These are phyloP conservation scores for Phytophthora sp. DNA, from an alignment of 352 stramenopile species.

Conservation along the genomic window DNA sequence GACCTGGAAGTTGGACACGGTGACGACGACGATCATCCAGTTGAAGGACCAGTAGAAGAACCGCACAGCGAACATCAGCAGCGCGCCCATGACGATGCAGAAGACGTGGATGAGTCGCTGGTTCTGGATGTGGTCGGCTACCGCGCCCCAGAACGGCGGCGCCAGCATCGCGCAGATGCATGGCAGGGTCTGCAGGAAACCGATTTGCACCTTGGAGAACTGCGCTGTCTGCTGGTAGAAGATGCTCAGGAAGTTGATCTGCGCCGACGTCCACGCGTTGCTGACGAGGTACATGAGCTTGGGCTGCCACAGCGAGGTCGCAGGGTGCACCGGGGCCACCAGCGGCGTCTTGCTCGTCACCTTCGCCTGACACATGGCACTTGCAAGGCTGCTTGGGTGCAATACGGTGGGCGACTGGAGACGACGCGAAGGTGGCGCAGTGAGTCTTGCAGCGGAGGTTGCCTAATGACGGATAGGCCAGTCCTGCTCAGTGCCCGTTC, in stretches of 20 bases:
- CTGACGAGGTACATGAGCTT: slow-evolving; percentile 84
- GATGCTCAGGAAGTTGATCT: slow-evolving; percentile 79
- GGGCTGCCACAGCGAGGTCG: slow-evolving; percentile 50
- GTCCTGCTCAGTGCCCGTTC: slow-evolving; percentile 1
- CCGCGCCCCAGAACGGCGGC: slow-evolving; percentile 74
- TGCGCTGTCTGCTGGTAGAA: slow-evolving; percentile 71
- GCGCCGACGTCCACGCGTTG: slow-evolving; percentile 65
- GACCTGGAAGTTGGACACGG: slow-evolving; percentile 69
- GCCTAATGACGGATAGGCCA: slow-evolving; percentile 17
- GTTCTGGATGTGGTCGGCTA: slow-evolving; percentile 70
- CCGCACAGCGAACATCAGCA: slow-evolving; percentile 66
- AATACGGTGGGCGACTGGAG: too few species aligned
- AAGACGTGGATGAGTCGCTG: slow-evolving; percentile 70
- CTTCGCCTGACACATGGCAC: slow-evolving; percentile 32
- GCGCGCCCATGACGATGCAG: slow-evolving; percentile 59
- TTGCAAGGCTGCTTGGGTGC: background rate
- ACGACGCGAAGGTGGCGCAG: too few species aligned
- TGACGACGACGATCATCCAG: slow-evolving; percentile 56
- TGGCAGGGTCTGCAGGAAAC: slow-evolving; percentile 71
- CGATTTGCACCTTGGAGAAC: slow-evolving; percentile 82
- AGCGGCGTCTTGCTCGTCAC: slow-evolving; percentile 35
- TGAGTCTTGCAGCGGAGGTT: slow-evolving; percentile 16
- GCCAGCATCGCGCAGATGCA: slow-evolving; percentile 69
- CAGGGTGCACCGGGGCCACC: slow-evolving; percentile 5
- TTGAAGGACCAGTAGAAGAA: slow-evolving; percentile 63